Base-by-base conservation (phyloP, 1,284 basidiomycete genomes). In the Ustilago hordei region DNA sequence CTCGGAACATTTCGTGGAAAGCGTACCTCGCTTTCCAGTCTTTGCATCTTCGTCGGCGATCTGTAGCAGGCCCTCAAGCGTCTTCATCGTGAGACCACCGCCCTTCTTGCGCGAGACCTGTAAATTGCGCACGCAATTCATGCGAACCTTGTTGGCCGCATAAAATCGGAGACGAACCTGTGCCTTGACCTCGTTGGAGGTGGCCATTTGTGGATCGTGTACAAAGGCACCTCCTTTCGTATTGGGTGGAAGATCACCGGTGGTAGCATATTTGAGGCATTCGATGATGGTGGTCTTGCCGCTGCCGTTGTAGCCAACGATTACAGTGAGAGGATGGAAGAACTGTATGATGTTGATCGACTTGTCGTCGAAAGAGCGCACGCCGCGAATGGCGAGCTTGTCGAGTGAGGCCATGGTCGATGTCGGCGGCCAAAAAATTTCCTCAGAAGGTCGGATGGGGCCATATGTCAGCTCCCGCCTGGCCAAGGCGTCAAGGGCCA, bases 231-330 rank as follows among this genome's bases (percentile, higher is more conserved):
- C 97, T 34, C 96, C 96, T 78, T 96, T 95, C 36, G 95, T 95
- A 85, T 98, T 98, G 0, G 97, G 95, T 0, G 97, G 97, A 79
- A 99, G 91, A 86, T 99, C 95, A 38, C 97, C 97, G 0, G 97
- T 99, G 0, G 96, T 98, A 5, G 95, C 95, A 86, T 99, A 99
- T 88, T 99, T 99, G 85, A 99, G 90, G 87, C 96, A 99, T 89
- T 99, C 97, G 87, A 99, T 99, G 85, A 99, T 93, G 1, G 96
- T 99, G 19, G 97, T 99, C 89, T 99, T 99, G 58, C 97, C 97
- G 80, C 93, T 95, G 15, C 97, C 97, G 87, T 99, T 99, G 88
- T 96, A 94, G 6, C 97, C 97, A 8, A 99, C 95, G 78, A 99
- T 99, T 85, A 99, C 95, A 0, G 97, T 99, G 63, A 99, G 92